These are phyloP conservation scores for Coemansia sp. DNA, from an alignment of 192 early-diverging fungal species.

Conservation along the genomic window DNA sequence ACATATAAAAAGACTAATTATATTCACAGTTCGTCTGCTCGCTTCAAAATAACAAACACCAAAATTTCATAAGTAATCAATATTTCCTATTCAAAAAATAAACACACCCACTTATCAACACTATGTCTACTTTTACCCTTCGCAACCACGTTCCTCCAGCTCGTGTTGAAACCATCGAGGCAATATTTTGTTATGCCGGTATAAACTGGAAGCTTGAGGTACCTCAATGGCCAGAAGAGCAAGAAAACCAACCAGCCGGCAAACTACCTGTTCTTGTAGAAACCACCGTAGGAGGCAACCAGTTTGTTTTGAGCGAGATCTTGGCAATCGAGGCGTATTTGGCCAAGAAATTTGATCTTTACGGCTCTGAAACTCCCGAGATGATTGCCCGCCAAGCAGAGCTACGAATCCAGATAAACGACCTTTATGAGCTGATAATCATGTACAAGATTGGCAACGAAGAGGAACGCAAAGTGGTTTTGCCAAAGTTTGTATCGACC, in stretches of 20 bases:
- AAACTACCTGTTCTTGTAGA: constrained; percentile 47
- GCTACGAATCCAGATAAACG: constrained; percentile 4
- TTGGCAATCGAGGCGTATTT: constrained; percentile 49
- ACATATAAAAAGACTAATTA: too few relatives aligned
- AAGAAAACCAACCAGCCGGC: constrained; percentile 35
- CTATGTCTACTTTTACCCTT: neutral
- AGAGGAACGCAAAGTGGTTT: constrained; percentile 12
- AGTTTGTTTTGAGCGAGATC: constrained; percentile 28
- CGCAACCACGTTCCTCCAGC: neutral
- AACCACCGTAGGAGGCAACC: constrained; percentile 31
- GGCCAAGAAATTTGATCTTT: constrained; percentile 30
- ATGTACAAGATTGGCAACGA: constrained; percentile 5
- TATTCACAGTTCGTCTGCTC: too few relatives aligned
- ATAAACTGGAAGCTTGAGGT: neutral
- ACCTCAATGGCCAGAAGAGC: constrained; percentile 6
- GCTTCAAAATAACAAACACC: neutral
- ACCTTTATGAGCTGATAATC: constrained; percentile 2
- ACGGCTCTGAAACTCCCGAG: constrained; percentile 10
- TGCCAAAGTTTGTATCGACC: constrained; percentile 7
- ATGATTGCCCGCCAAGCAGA: constrained; percentile 18
- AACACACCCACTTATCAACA: neutral
- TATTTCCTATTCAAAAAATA: neutral
- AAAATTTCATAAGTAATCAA: neutral
- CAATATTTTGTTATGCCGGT: neutral
- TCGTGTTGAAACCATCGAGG: neutral